Conservation (phyloP, 106 monocot species). For the Gastrodia elata region DNA sequence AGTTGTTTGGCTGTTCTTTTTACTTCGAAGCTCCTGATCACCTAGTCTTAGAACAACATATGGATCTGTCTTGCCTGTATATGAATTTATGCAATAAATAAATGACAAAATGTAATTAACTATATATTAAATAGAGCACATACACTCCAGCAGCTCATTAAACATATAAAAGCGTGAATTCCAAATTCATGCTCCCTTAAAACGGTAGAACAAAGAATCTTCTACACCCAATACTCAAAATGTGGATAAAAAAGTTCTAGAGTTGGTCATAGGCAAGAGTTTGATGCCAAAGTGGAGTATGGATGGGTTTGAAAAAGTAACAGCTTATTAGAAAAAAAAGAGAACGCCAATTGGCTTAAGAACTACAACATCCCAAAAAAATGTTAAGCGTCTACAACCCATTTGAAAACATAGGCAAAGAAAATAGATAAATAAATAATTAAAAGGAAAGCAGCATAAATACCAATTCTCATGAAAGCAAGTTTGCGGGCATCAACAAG, state of each 20-base stretch:
- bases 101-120: neutral
- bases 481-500: slow-evolving; percentile 76
- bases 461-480: slow-evolving; percentile 58
- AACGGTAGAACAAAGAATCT: neutral
- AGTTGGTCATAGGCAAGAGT: neutral
- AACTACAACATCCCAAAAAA: neutral
- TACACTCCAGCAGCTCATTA: neutral
- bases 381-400: neutral
- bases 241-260: neutral
- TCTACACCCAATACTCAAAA: neutral
- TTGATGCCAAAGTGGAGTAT: slow-evolving; percentile 4
- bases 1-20: slow-evolving; percentile 93
- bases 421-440: slow-evolving; percentile 2
- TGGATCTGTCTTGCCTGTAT: slow-evolving; percentile 90
- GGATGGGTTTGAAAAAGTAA: neutral
- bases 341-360: neutral
- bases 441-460: slow-evolving; percentile 4
- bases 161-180: neutral
- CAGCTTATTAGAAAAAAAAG: neutral
- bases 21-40: slow-evolving; percentile 83
- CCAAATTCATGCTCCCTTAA: neutral
- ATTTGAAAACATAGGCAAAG: neutral
- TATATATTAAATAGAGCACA: neutral
- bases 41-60: slow-evolving; percentile 82
- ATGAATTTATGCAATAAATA: slow-evolving; percentile 1